phyloP scores from a whole-genome alignment of 805 yeast species.

The Myxozyma melibiosi region DNA sequence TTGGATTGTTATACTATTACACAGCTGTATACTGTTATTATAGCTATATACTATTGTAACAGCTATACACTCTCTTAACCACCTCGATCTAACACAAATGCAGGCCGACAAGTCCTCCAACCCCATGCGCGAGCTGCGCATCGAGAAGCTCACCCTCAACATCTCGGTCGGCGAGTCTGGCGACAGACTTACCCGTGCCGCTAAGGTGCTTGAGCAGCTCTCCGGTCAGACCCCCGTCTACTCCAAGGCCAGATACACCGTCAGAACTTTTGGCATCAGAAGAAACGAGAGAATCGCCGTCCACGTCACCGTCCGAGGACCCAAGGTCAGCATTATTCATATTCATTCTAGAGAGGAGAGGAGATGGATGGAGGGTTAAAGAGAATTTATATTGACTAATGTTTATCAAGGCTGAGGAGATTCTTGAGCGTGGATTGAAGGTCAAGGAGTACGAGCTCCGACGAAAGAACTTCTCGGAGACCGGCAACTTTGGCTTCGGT shows the following conservation, averaged over 20 bases:
- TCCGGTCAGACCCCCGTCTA: conserved; percentile 99
- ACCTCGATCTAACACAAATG: too few relatives aligned
- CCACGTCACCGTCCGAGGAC: conserved; percentile 99
- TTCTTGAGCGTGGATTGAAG: conserved; percentile 99
- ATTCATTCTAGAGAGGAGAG: background rate
- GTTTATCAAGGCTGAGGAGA: conserved; percentile 75
- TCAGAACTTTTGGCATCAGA: conserved; percentile 99
- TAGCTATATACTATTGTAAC: background rate
- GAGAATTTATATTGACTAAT: background rate
- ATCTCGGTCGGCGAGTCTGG: conserved; percentile 99
- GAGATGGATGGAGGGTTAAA: too few relatives aligned
- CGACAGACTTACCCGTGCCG: conserved; percentile 99
- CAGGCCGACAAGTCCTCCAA: conserved; percentile 50
- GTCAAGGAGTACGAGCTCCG: conserved; percentile 99
- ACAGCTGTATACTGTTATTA: background rate
- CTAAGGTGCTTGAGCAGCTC: conserved; percentile 99
- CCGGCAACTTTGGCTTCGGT: conserved; percentile 99
- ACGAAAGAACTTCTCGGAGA: conserved; percentile 92
- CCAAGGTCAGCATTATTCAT: conserved; percentile 53
- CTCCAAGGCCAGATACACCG: conserved; percentile 99
- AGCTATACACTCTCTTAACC: background rate
- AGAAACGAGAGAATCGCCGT: conserved; percentile 99
- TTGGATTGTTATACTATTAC: background rate
- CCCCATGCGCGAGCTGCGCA: conserved; percentile 98
- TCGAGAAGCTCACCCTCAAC: conserved; percentile 99